Percentiles rank a stretch among this genome's conserved stretches.
Evolutionary conservation across 208 protist genomes (phyloP).

Genomic region (Plasmodiophora brassicae): DNA sequence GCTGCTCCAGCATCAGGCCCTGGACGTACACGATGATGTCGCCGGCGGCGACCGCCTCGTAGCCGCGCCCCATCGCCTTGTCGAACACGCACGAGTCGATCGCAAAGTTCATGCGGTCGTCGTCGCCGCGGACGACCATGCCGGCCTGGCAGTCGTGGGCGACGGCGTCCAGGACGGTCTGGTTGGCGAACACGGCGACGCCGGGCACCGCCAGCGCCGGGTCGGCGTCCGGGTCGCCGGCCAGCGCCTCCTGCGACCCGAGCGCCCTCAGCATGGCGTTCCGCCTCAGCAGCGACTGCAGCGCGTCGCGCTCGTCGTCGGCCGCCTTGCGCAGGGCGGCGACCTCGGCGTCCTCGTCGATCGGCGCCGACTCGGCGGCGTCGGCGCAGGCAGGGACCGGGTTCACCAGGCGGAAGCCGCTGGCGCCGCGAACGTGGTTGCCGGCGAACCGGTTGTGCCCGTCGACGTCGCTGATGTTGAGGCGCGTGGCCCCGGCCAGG

Average conservation of each 20-base stretch:
- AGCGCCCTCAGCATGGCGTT: not conserved
- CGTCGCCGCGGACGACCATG: not conserved
- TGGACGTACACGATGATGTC: slow-evolving; percentile 7
- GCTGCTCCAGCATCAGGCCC: not conserved
- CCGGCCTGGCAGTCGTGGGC: not conserved
- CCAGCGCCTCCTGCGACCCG: not conserved
- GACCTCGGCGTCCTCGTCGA: not conserved
- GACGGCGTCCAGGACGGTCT: not conserved
- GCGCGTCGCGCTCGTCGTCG: not conserved
- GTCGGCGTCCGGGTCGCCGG: not conserved
- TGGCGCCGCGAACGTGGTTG: not conserved
- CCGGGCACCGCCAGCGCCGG: not conserved
- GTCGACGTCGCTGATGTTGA: slow-evolving; percentile 1
- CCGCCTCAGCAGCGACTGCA: not conserved
- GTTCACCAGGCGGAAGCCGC: not conserved
- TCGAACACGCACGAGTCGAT: not conserved
- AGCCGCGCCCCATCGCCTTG: not conserved
- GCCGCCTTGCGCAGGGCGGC: not conserved
- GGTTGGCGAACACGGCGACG: not conserved
- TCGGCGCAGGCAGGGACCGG: not conserved
- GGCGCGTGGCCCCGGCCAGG: not conserved
- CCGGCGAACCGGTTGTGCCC: not conserved
- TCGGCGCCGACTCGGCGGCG: not conserved
- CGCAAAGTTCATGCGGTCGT: not conserved
- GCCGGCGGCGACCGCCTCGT: not conserved